Evolutionary conservation across 1,139 yeast species (phyloP).

Genomic region (Hansenula anomala): DNA sequence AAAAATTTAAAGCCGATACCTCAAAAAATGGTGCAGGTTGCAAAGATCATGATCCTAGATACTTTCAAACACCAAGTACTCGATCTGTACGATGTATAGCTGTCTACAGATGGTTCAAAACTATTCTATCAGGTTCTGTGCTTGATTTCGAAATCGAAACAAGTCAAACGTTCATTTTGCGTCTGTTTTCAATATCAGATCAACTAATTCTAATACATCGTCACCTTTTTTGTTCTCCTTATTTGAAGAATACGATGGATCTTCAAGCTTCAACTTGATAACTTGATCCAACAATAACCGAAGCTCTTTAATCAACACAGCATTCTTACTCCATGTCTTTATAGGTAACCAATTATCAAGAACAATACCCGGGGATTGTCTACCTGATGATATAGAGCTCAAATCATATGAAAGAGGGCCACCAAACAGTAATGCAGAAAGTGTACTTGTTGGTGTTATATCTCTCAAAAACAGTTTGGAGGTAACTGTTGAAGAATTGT

Average conservation of each 20-base stretch:
- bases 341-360: slow-evolving; percentile 80
- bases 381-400: slow-evolving; percentile 29
- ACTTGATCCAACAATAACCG: slow-evolving; percentile 62
- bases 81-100: too few relatives aligned
- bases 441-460: slow-evolving; percentile 70
- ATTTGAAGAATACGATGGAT: slow-evolving; percentile 25
- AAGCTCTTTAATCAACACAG: slow-evolving; percentile 72
- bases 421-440: slow-evolving; percentile 74
- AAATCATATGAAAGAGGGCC: slow-evolving; percentile 72
- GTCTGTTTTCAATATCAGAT: slow-evolving; percentile 15
- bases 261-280: slow-evolving; percentile 52
- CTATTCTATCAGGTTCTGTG: too few relatives aligned
- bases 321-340: slow-evolving; percentile 91
- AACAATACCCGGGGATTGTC: slow-evolving; percentile 57
- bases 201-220: slow-evolving; percentile 31
- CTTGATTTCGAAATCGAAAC: too few relatives aligned
- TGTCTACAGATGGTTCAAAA: too few relatives aligned
- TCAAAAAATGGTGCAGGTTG: too few relatives aligned
- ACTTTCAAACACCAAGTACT: too few relatives aligned
- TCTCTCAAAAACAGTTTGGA: slow-evolving; percentile 67
- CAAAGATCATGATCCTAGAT: too few relatives aligned
- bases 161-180: too few relatives aligned
- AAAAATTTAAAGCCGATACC: too few relatives aligned
- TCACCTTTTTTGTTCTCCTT: slow-evolving; percentile 19
- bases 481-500: slow-evolving; percentile 54